Percentiles rank a stretch among this genome's conserved stretches.
phyloP scores from a whole-genome alignment of 768 basidiomycete genomes.

The Naganishia friedmannii region DNA sequence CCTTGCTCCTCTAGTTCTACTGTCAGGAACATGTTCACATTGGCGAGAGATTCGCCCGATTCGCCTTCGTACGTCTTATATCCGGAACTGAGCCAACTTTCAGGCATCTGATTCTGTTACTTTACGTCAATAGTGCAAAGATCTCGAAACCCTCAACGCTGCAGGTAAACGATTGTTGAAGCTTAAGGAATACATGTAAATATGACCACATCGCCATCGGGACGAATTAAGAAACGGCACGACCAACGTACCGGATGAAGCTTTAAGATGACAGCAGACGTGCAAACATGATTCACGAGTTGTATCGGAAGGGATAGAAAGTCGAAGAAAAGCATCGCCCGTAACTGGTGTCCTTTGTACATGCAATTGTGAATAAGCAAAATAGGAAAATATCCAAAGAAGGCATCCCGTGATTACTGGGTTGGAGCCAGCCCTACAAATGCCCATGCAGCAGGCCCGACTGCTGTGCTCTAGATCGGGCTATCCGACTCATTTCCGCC shows the following conservation, averaged over 20 bases:
- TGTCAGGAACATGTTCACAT: conserved; percentile 79
- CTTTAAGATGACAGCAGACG: too few relatives aligned
- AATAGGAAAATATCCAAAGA: too few relatives aligned
- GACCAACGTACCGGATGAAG: too few relatives aligned
- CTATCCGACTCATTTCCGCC: neutral
- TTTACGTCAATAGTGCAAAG: conserved; percentile 72
- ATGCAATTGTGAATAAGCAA: too few relatives aligned
- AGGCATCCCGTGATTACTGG: too few relatives aligned
- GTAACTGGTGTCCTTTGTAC: too few relatives aligned
- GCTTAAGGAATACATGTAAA: conserved; percentile 64
- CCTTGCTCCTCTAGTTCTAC: conserved; percentile 66
- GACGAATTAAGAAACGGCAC: neutral
- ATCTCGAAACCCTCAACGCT: conserved; percentile 71
- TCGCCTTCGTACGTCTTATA: conserved; percentile 59
- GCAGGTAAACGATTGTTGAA: conserved; percentile 80
- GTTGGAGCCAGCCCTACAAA: too few relatives aligned
- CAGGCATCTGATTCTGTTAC: neutral
- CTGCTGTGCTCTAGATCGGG: neutral
- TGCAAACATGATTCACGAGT: too few relatives aligned
- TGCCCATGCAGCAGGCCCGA: too few relatives aligned
- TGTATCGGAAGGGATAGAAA: too few relatives aligned
- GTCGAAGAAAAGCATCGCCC: too few relatives aligned
- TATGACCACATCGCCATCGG: neutral
- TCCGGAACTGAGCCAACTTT: neutral
- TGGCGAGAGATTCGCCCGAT: conserved; percentile 81